Conservation (phyloP, 768 basidiomycete genomes). For the Podaxis rugospora region DNA sequence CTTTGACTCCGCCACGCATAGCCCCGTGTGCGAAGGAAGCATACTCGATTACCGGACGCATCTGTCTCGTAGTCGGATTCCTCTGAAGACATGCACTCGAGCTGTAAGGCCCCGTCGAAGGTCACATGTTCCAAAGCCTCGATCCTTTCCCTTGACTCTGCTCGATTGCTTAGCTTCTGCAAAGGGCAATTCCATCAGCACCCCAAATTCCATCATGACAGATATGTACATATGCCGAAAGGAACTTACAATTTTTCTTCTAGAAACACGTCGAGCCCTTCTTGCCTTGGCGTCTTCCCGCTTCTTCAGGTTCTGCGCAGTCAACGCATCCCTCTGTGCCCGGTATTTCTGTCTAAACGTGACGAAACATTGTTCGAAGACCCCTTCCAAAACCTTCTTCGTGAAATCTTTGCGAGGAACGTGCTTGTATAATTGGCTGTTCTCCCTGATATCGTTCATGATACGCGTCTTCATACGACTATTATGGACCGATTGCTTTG, state of each 20-base stretch:
- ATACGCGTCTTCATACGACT: constrained; percentile 64
- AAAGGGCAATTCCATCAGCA: constrained; percentile 8
- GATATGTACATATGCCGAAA: not conserved
- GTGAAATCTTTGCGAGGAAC: constrained; percentile 64
- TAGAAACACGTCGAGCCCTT: constrained; percentile 52
- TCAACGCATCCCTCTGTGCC: constrained; percentile 46
- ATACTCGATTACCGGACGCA: constrained; percentile 1
- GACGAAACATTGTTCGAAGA: constrained; percentile 68
- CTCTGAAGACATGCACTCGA: constrained; percentile 80
- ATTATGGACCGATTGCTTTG: constrained; percentile 72
- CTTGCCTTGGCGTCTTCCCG: constrained; percentile 61
- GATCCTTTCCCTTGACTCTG: constrained; percentile 51
- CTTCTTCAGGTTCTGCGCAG: constrained; percentile 39
- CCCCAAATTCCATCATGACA: constrained; percentile 11
- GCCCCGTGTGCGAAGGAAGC: constrained; percentile 49
- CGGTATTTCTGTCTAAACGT: constrained; percentile 67
- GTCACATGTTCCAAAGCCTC: constrained; percentile 52
- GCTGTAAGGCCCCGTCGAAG: constrained; percentile 67
- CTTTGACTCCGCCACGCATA: constrained; percentile 66
- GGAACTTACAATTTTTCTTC: constrained; percentile 58
- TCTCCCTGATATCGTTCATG: constrained; percentile 53
- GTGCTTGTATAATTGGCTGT: constrained; percentile 53
- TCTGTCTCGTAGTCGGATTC: constrained; percentile 59
- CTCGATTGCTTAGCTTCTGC: constrained; percentile 68
- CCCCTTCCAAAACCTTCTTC: constrained; percentile 53